Evolutionary conservation across 345 rosid genomes (phyloP), one percentile per base, ranked within the genome.

Genomic region (Passiflora organensis): DNA sequence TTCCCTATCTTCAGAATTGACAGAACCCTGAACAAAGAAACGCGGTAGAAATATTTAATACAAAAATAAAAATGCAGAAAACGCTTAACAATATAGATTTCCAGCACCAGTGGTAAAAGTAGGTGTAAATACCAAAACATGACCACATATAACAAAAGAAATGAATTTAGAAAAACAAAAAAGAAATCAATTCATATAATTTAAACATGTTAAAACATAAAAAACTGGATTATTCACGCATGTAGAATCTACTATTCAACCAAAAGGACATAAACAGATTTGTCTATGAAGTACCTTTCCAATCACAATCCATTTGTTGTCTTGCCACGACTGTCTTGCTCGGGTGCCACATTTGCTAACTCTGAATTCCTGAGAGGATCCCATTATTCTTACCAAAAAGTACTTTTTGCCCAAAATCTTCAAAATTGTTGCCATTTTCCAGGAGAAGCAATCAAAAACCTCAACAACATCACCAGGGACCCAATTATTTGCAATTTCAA

Each of bases 371-470:
- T 75, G 32, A 41, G 84, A 80, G 22, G 87, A 83, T 46, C 95
- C 91, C 49, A 82, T 66, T 43, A 83, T 64, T 66, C 89, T 80
- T 23, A 83, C 80, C 81, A 80, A 60, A 63, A 68, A 63, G 56
- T 65, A 60, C n/a, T 64, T 71, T 48, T 64, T 71, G 28, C 68
- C 74, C 71, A 82, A 70, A 59, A 79, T 69, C 62, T 73, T 73
- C 2, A 72, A 75, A 39, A 89, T 71, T 12, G 72, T 81, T 18
- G 85, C 96, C 80, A 80, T 79, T 74, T 79, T 89, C 96, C 96
- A 89, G n/a, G 80, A 78, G 62, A 71, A 71, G 59, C 59, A 63
- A 32, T 80, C 62, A 49, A 73, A 76, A 53, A 86, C 87, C 81
- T 89, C 96, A 1, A 89, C 75, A 32, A 86, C 79, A 73, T 89